Base-by-base conservation (phyloP, 2,329 filamentous ascomycete species). In the Pestalotiopsis sp. region DNA sequence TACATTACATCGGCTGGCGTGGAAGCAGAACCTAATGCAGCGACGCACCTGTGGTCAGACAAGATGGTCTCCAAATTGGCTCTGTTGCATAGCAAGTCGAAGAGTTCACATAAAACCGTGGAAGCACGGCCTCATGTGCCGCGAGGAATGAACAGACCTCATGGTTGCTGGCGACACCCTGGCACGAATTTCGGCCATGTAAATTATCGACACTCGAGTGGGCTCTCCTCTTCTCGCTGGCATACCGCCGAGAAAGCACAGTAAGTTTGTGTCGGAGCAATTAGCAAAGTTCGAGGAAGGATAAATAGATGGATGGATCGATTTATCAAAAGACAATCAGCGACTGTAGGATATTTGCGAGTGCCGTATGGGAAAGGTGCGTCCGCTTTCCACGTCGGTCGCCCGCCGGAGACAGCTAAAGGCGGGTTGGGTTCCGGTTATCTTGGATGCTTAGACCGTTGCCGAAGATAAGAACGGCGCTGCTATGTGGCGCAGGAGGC, bases 21-120 rank as follows among this genome's bases (percentile, higher is more conserved):
- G 40, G 13, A 27, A 27, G n/a, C 23, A 27, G 62, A 56, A 65
- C 40, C 31, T 40, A 36, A 62, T 65, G 38, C 62, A 65, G 62
- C 62, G 38, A 36, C 14, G 17, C 40, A 36, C 62, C 23, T 14
- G 17, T 49, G 23, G 38, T 25, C n/a, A 40, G 20, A 40, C 59
- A 27, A 66, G 7, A n/a, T 40, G 45, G 4, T 66, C 17, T n/a
- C 25, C 52, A 4, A 6, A 31, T 23, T 52, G 9, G 7, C 17
- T 52, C 45, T 52, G 45, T 52, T 20, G 45, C 45, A 52, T 20
- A 52, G 7, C 3, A 52, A 52, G 14, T n/a, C 20, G 45, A 52
- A n/a, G 45, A 52, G 9, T 17, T 9, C 17, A 52, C 14, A n/a
- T 7, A 52, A 52, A 52, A 20, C 17, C 12, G 41, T 45, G 41